Evolutionary conservation across 495 filamentous ascomycete species (phyloP).

Genomic region (Penicillium arizonense): DNA sequence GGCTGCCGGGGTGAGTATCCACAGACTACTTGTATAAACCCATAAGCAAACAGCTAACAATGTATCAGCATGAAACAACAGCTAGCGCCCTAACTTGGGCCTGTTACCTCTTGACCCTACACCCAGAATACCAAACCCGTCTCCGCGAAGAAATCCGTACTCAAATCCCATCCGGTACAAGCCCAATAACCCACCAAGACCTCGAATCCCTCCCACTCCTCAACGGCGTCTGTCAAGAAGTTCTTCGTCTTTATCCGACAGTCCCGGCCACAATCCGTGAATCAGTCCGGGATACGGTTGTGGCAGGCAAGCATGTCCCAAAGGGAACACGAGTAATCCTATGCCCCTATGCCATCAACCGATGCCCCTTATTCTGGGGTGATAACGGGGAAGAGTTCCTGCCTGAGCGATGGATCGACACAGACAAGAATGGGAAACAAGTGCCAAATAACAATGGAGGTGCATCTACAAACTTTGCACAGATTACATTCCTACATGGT

Average conservation of each 20-base stretch:
- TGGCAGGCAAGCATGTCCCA: constrained; percentile 43
- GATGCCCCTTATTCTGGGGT: constrained; percentile 40
- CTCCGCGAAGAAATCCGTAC: constrained; percentile 49
- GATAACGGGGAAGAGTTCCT: constrained; percentile 38
- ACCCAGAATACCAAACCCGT: constrained; percentile 45
- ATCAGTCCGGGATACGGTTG: constrained; percentile 42
- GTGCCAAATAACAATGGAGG: constrained; percentile 36
- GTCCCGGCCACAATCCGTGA: constrained; percentile 51
- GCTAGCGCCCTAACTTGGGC: constrained; percentile 54
- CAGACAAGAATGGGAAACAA: constrained; percentile 24
- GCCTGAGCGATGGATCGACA: constrained; percentile 52
- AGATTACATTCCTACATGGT: constrained; percentile 50
- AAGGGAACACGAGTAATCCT: constrained; percentile 44
- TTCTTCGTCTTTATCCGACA: constrained; percentile 49
- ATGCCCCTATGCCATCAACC: constrained; percentile 44
- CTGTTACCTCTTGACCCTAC: constrained; percentile 45
- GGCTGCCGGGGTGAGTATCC: constrained; percentile 40
- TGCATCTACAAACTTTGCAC: constrained; percentile 44
- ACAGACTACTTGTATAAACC: not conserved
- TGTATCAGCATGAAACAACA: constrained; percentile 50
- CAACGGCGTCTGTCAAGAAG: constrained; percentile 52
- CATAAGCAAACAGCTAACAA: constrained; percentile 14
- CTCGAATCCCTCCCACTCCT: constrained; percentile 52
- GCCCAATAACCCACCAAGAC: constrained; percentile 30
- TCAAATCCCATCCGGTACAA: constrained; percentile 31